Percentiles rank a stretch among this genome's conserved stretches.
Conservation (phyloP, 495 filamentous ascomycete genomes). For the Aspergillus coremiiformis region DNA sequence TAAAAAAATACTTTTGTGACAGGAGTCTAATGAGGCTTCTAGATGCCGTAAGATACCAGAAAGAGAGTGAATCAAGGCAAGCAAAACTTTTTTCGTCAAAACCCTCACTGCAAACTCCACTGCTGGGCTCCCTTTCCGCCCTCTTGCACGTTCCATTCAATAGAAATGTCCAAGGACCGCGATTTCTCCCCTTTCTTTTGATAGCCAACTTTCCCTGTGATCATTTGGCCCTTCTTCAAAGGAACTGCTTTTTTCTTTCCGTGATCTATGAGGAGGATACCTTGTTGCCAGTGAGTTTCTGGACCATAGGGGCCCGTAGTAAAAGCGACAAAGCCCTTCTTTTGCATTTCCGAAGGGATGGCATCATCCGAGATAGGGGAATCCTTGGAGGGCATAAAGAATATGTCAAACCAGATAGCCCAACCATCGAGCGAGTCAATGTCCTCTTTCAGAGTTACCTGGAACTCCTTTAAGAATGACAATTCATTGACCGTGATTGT, state of each 20-base stretch:
- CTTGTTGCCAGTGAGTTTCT: slow-evolving; percentile 51
- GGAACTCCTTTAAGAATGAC: slow-evolving; percentile 49
- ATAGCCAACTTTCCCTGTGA: slow-evolving; percentile 44
- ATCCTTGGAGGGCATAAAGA: slow-evolving; percentile 47
- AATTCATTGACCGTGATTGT: slow-evolving; percentile 50
- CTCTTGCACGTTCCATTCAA: slow-evolving; percentile 39
- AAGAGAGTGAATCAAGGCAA: background rate
- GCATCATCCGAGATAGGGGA: slow-evolving; percentile 38
- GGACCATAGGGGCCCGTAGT: slow-evolving; percentile 45
- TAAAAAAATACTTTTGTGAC: background rate
- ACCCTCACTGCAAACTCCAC: slow-evolving; percentile 29
- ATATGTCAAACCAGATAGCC: slow-evolving; percentile 59
- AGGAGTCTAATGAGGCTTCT: background rate
- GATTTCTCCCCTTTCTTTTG: slow-evolving; percentile 41
- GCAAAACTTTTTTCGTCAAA: slow-evolving; percentile 11
- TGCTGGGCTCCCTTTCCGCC: slow-evolving; percentile 28
- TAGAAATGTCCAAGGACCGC: slow-evolving; percentile 40
- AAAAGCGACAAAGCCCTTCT: slow-evolving; percentile 44
- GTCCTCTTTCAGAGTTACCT: slow-evolving; percentile 45
- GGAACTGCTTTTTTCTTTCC: slow-evolving; percentile 24
- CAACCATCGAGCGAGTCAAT: slow-evolving; percentile 53
- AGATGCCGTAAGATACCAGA: background rate
- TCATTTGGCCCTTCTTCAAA: slow-evolving; percentile 44
- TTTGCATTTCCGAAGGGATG: slow-evolving; percentile 35
- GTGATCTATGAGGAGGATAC: slow-evolving; percentile 40